Percentiles rank a stretch among this genome's conserved stretches.
phyloP scores from a whole-genome alignment of 768 basidiomycete species.

The Gloeophyllum trabeum region DNA sequence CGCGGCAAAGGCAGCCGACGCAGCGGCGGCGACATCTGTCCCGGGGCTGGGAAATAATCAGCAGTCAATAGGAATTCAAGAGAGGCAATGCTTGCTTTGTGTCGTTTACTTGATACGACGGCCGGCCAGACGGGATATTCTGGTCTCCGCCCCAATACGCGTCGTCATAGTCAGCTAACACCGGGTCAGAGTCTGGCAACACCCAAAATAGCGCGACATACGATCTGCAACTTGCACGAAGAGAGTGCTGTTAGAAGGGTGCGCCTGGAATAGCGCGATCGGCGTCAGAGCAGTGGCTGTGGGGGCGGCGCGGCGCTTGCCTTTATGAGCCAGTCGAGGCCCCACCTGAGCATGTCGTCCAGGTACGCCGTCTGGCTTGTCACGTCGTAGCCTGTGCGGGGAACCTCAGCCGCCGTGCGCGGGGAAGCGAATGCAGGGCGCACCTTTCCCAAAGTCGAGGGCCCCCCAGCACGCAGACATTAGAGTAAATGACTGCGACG shows the following conservation, averaged over 20 bases:
- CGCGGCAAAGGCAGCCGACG: constrained; percentile 80
- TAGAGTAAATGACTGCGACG: constrained; percentile 57
- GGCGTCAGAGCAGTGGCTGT: background rate
- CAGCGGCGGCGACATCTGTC: constrained; percentile 79
- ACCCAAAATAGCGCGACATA: constrained; percentile 23
- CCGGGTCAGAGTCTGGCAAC: background rate
- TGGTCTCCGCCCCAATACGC: constrained; percentile 87
- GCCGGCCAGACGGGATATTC: constrained; percentile 62
- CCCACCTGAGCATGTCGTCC: constrained; percentile 87
- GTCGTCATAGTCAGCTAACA: constrained; percentile 48
- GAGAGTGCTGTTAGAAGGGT: constrained; percentile 60
- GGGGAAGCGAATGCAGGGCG: constrained; percentile 2
- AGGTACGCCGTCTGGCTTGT: constrained; percentile 86
- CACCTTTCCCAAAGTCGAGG: constrained; percentile 71
- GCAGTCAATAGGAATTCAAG: background rate
- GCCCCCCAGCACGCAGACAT: constrained; percentile 91
- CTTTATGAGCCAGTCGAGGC: constrained; percentile 87
- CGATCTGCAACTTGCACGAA: constrained; percentile 69
- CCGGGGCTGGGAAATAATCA: constrained; percentile 41
- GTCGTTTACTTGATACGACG: constrained; percentile 69
- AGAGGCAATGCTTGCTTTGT: constrained; percentile 26
- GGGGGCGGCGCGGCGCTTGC: constrained; percentile 27
- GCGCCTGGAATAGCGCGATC: constrained; percentile 42
- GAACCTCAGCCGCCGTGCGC: background rate
- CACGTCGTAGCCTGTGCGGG: constrained; percentile 55